phyloP scores from a whole-genome alignment of 2,329 filamentous ascomycete genomes.

The Neospermospora avenae region DNA sequence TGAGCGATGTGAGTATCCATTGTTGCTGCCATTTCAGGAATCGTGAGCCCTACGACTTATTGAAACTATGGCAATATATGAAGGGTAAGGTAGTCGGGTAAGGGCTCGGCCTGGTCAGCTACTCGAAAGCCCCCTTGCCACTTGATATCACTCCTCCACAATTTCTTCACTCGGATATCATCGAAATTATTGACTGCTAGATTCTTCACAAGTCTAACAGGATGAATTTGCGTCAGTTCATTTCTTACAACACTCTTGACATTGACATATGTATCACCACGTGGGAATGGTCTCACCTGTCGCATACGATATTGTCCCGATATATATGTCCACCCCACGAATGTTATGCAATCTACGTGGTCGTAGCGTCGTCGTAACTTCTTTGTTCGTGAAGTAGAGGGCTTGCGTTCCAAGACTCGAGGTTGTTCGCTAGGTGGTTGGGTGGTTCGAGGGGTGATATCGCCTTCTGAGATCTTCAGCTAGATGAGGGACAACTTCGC shows the following conservation, averaged over 20 bases:
- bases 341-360: constrained; percentile 14
- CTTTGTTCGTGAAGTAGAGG: constrained; percentile 15
- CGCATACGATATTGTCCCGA: constrained; percentile 29
- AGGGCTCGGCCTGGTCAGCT: constrained; percentile 28
- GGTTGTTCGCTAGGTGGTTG: constrained; percentile 22
- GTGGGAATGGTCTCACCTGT: constrained; percentile 34
- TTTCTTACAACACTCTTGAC: constrained; percentile 18
- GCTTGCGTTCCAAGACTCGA: constrained; percentile 13
- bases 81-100: constrained; percentile 20
- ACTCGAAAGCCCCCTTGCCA: constrained; percentile 31
- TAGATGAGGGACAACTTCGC: constrained; percentile 18
- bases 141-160: constrained; percentile 29
- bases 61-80: constrained; percentile 35
- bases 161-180: constrained; percentile 24
- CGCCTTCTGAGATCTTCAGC: constrained; percentile 23
- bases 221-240: constrained; percentile 21
- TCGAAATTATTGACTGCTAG: constrained; percentile 17
- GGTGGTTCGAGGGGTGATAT: constrained; percentile 31
- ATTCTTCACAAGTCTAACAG: constrained; percentile 20
- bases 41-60: constrained; percentile 37
- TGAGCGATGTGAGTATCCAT: constrained; percentile 36
- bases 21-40: constrained; percentile 35
- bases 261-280: constrained; percentile 32
- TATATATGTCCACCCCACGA: constrained; percentile 17
- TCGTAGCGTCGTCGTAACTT: constrained; percentile 8